phyloP scores from a whole-genome alignment of 2,329 filamentous ascomycete genomes.

The Ophiocordyceps camponoti-floridani region DNA sequence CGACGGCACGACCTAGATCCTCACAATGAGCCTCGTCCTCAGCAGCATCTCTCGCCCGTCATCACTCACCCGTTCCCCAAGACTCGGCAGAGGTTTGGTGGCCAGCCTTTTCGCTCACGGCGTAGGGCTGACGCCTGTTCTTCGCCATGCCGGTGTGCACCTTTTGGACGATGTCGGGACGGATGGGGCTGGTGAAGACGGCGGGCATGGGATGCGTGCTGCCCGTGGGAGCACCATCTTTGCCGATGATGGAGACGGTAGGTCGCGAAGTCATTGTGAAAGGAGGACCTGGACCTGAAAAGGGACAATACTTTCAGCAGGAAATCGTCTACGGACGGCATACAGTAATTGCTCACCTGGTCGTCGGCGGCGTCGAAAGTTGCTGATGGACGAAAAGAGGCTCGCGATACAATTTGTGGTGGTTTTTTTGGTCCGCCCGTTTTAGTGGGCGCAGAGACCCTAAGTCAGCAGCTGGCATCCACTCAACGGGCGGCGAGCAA shows the following conservation, averaged over 20 bases:
- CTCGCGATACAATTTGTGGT: slow-evolving; percentile 18
- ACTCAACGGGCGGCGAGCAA: slow-evolving; percentile 1
- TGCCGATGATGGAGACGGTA: slow-evolving; percentile 92
- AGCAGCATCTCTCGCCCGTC: background rate
- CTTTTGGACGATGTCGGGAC: slow-evolving; percentile 97
- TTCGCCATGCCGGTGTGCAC: slow-evolving; percentile 99
- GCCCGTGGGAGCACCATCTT: slow-evolving; percentile 84
- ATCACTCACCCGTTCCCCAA: slow-evolving; percentile 87
- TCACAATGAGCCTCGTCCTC: background rate
- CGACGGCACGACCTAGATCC: slow-evolving; percentile 80
- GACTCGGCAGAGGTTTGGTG: slow-evolving; percentile 99
- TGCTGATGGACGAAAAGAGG: slow-evolving; percentile 15
- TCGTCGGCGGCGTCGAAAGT: slow-evolving; percentile 22
- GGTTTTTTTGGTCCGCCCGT: slow-evolving; percentile 14
- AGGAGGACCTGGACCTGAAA: slow-evolving; percentile 18
- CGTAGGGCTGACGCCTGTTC: slow-evolving; percentile 99
- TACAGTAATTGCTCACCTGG: slow-evolving; percentile 13
- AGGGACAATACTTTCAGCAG: slow-evolving; percentile 2
- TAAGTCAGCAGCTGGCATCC: slow-evolving; percentile 10
- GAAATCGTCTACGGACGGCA: background rate
- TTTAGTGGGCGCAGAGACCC: slow-evolving; percentile 23
- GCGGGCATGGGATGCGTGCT: slow-evolving; percentile 82
- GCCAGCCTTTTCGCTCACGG: slow-evolving; percentile 99
- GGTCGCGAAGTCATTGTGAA: slow-evolving; percentile 82
- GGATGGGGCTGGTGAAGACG: slow-evolving; percentile 95